Evolutionary conservation across 2,329 filamentous ascomycete genomes (phyloP).

Genomic region (Xylaria sp.): DNA sequence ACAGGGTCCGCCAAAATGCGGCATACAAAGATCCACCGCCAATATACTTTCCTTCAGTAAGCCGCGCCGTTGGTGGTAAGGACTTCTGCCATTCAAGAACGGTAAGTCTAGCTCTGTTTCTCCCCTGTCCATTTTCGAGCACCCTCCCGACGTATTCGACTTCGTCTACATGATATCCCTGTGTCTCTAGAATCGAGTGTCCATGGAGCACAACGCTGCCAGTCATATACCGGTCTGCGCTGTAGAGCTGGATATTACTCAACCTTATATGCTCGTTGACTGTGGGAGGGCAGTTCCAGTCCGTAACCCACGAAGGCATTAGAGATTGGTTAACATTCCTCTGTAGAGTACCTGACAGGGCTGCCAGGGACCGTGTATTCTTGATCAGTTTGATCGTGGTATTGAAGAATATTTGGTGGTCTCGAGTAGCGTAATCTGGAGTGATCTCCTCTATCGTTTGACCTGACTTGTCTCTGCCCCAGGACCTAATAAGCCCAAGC

Average conservation of each 20-base stretch:
- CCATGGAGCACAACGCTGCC: slow-evolving; percentile 37
- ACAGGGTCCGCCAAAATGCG: slow-evolving; percentile 39
- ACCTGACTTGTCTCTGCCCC: slow-evolving; percentile 34
- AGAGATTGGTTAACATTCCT: neutral
- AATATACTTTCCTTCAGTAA: slow-evolving; percentile 3
- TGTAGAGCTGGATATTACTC: slow-evolving; percentile 31
- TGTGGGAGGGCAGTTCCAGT: slow-evolving; percentile 34
- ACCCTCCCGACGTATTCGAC: slow-evolving; percentile 34
- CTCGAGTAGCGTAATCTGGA: slow-evolving; percentile 34
- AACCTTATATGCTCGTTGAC: slow-evolving; percentile 38
- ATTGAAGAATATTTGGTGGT: slow-evolving; percentile 26
- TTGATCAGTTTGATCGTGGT: slow-evolving; percentile 36
- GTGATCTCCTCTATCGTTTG: slow-evolving; percentile 23
- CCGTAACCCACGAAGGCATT: slow-evolving; percentile 40
- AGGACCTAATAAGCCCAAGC: slow-evolving; percentile 38
- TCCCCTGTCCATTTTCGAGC: slow-evolving; percentile 28
- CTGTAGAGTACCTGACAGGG: slow-evolving; percentile 36
- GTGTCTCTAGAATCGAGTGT: slow-evolving; percentile 34
- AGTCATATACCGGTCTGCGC: slow-evolving; percentile 23
- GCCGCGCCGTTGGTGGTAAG: neutral
- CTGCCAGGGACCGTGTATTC: slow-evolving; percentile 36
- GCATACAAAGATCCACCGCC: slow-evolving; percentile 13
- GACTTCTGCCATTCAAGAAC: slow-evolving; percentile 31
- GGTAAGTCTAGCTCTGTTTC: slow-evolving; percentile 28
- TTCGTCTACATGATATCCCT: slow-evolving; percentile 33